phyloP scores from a whole-genome alignment of 352 stramenopile genomes.

The Globisporangium cederbergense region DNA sequence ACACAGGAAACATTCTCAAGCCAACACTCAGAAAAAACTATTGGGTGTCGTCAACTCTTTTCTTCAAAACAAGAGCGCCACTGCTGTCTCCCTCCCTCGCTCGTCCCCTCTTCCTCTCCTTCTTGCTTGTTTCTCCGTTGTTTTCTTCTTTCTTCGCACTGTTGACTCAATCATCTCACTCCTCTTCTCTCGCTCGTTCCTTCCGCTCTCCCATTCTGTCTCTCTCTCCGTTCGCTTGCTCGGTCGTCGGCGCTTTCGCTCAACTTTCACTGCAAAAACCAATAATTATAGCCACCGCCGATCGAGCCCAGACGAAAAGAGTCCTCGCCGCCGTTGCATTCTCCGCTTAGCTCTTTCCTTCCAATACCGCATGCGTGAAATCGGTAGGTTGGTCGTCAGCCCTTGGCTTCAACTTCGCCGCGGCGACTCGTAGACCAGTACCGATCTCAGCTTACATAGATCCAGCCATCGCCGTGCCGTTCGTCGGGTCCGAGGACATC shows the following conservation, averaged over 20 bases:
- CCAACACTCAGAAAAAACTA: not conserved
- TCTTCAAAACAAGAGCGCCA: constrained; percentile 9
- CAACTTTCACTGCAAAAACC: constrained; percentile 14
- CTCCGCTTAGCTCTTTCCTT: not conserved
- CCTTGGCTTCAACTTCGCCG: not conserved
- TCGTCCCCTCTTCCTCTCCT: not conserved
- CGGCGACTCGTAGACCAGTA: not conserved
- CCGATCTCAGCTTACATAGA: constrained; percentile 37
- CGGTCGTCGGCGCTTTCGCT: constrained; percentile 11
- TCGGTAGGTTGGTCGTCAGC: not conserved
- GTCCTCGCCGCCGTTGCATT: not conserved
- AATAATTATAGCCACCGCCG: constrained; percentile 16
- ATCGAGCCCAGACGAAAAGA: constrained; percentile 4
- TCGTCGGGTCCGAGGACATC: constrained; percentile 64
- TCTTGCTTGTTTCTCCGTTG: not conserved
- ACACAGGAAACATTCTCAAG: too few species aligned
- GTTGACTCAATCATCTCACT: not conserved
- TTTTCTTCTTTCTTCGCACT: not conserved
- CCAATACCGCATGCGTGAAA: not conserved
- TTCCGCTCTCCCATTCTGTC: constrained; percentile 1
- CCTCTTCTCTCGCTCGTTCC: not conserved
- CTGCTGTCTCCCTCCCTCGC: not conserved
- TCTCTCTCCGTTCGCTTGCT: constrained; percentile 5
- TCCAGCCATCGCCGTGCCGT: constrained; percentile 74
- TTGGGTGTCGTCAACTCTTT: not conserved